Evolutionary conservation across 495 filamentous ascomycete species (phyloP).

Genomic region (Penicillium canariense): DNA sequence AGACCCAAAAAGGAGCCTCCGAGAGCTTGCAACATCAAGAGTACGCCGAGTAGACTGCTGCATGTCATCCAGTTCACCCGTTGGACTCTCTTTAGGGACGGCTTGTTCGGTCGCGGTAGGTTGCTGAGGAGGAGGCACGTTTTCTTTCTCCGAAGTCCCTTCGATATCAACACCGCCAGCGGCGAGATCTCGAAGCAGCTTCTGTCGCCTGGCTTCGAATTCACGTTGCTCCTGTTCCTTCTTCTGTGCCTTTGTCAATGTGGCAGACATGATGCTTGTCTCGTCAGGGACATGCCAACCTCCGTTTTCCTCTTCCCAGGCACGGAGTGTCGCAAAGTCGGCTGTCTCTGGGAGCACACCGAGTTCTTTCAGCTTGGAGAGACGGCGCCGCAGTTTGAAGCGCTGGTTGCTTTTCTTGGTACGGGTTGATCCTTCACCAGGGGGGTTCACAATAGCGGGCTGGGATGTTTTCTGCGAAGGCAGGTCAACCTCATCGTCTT

Average conservation of each 20-base stretch:
- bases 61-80: slow-evolving; percentile 7
- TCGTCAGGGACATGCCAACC: slow-evolving; percentile 27
- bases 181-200: slow-evolving; percentile 50
- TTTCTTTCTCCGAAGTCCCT: slow-evolving; percentile 35
- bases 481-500: slow-evolving; percentile 17
- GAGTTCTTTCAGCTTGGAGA: slow-evolving; percentile 49
- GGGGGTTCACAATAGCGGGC: slow-evolving; percentile 23
- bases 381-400: slow-evolving; percentile 44
- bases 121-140: slow-evolving; percentile 25
- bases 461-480: neutral
- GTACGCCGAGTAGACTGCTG: slow-evolving; percentile 36
- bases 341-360: slow-evolving; percentile 49
- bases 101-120: neutral
- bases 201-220: slow-evolving; percentile 51
- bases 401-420: slow-evolving; percentile 58
- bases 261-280: slow-evolving; percentile 9
- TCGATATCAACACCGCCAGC: slow-evolving; percentile 53
- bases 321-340: slow-evolving; percentile 44
- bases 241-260: slow-evolving; percentile 13
- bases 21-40: slow-evolving; percentile 63
- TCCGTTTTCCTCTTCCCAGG: slow-evolving; percentile 33
- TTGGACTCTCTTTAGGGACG: neutral
- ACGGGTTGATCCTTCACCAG: slow-evolving; percentile 42
- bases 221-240: slow-evolving; percentile 32
- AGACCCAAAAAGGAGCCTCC: slow-evolving; percentile 67